Base-by-base conservation (phyloP, 202 grass and related monocot species). In the Panicum hallii region DNA sequence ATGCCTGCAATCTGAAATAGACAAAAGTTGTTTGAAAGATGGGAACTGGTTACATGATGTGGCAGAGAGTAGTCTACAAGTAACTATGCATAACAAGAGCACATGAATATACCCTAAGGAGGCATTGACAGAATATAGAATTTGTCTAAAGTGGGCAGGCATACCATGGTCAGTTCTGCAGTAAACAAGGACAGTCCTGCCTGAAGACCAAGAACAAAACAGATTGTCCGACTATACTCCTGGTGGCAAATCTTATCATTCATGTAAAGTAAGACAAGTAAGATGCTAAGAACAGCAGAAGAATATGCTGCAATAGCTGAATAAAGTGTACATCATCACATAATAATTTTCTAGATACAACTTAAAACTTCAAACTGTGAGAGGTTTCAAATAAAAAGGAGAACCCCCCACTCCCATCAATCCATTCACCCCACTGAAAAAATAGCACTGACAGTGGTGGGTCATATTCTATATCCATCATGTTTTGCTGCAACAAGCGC, bases 91-190 rank as follows among this genome's bases (percentile, higher is more conserved):
- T 78, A 64, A 13, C 38, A 71, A 47, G 55, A 74, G 9, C 32
- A 78, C 20, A 80, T 14, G 17, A 62, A 56, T 38, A 46, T 62
- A 16, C 12, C 1, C 1, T n/a, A 48, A 72, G 34, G 48, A 73
- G 38, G 38, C 6, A 32, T 6, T 38, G 11, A 26, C 20, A 73
- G 17, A 46, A 71, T 76, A 55, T 36, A 42, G 5, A 46, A 46
- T 53, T 70, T 19, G 3, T 66, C 16, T 7, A 32, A 77, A 64
- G 9, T 70, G 19, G 26, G 50, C 50, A 64, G 3, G 30, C 67
- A 69, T 91, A 94, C 88, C 94, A 90, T 93, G 78, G 92, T 94
- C 20, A 94, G 16, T 64, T 94, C 89, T 75, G 90, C 86, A 52
- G 45, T 87, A 28, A 97, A 28, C 76, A 97, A 89, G 42, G 92